Evolutionary conservation across 2,329 filamentous ascomycete genomes (phyloP).

Genomic region (Aspergillus terreus): DNA sequence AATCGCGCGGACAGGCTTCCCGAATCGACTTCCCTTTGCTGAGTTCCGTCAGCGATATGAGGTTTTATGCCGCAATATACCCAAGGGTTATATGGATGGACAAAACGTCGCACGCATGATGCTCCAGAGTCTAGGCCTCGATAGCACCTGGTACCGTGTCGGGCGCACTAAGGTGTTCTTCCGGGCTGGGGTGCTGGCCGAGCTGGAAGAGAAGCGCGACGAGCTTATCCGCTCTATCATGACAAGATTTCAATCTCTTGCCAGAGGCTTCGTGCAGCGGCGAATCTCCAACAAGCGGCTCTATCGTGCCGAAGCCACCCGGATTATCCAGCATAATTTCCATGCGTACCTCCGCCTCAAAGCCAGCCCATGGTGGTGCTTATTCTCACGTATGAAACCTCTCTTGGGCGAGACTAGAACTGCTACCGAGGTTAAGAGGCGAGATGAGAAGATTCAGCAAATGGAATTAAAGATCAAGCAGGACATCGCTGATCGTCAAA

Average conservation of each 20-base stretch:
- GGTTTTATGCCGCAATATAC: slow-evolving; percentile 83
- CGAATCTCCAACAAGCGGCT: slow-evolving; percentile 87
- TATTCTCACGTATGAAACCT: slow-evolving; percentile 93
- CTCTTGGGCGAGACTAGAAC: slow-evolving; percentile 88
- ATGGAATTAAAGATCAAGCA: slow-evolving; percentile 78
- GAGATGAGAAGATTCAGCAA: slow-evolving; percentile 87
- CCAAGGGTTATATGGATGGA: slow-evolving; percentile 85
- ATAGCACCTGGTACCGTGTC: slow-evolving; percentile 83
- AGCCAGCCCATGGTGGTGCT: slow-evolving; percentile 94
- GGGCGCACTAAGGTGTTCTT: slow-evolving; percentile 98
- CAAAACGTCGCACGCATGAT: slow-evolving; percentile 82
- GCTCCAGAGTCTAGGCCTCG: slow-evolving; percentile 81
- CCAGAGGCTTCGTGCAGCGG: slow-evolving; percentile 83
- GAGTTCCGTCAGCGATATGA: slow-evolving; percentile 97
- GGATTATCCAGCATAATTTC: slow-evolving; percentile 93
- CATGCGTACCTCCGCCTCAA: slow-evolving; percentile 85
- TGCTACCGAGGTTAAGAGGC: slow-evolving; percentile 87
- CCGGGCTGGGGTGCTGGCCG: slow-evolving; percentile 88
- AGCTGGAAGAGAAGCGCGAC: slow-evolving; percentile 94
- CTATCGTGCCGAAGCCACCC: slow-evolving; percentile 89
- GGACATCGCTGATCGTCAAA: slow-evolving; percentile 70
- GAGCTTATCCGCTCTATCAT: slow-evolving; percentile 91
- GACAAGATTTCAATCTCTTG: slow-evolving; percentile 85
- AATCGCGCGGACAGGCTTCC: slow-evolving; percentile 94
- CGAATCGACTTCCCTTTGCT: slow-evolving; percentile 84